Evolutionary conservation across 176 grass and related monocot genomes (phyloP).

Genomic region (Paspalum notatum): DNA sequence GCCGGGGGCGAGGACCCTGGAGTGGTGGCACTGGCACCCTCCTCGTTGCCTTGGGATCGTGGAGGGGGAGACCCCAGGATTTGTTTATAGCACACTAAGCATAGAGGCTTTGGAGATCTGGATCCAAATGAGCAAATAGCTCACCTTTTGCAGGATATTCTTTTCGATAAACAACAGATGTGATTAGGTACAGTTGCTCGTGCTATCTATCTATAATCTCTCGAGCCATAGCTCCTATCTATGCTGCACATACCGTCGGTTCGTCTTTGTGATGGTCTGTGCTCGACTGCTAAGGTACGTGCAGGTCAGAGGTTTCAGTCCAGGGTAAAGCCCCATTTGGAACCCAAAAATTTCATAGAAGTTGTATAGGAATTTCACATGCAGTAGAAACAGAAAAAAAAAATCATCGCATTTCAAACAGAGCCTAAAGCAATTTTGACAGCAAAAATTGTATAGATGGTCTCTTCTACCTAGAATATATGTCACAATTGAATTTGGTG

Average conservation of each 20-base stretch:
- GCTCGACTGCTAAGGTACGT: not conserved
- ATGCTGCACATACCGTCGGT: not conserved
- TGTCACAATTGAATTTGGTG: constrained; percentile 10
- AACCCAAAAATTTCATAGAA: too few relatives aligned
- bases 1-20: constrained; percentile 17
- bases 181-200: constrained; percentile 37
- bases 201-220: not conserved
- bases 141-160: constrained; percentile 55
- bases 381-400: too few relatives aligned
- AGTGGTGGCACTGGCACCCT: constrained; percentile 22
- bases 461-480: constrained; percentile 6
- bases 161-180: constrained; percentile 53
- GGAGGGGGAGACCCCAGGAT: constrained; percentile 74
- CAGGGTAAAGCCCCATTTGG: too few relatives aligned
- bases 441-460: not conserved
- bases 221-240: not conserved
- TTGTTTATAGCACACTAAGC: constrained; percentile 85
- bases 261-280: not conserved
- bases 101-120: constrained; percentile 82
- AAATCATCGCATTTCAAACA: too few relatives aligned
- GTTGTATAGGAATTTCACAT: too few relatives aligned
- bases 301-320: not conserved
- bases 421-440: too few relatives aligned
- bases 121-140: constrained; percentile 64
- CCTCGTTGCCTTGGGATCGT: constrained; percentile 73